These are phyloP conservation scores for barley (Hordeum vulgare) DNA, from an alignment of 176 grass and related monocot genomes.

Conservation along the genomic window DNA sequence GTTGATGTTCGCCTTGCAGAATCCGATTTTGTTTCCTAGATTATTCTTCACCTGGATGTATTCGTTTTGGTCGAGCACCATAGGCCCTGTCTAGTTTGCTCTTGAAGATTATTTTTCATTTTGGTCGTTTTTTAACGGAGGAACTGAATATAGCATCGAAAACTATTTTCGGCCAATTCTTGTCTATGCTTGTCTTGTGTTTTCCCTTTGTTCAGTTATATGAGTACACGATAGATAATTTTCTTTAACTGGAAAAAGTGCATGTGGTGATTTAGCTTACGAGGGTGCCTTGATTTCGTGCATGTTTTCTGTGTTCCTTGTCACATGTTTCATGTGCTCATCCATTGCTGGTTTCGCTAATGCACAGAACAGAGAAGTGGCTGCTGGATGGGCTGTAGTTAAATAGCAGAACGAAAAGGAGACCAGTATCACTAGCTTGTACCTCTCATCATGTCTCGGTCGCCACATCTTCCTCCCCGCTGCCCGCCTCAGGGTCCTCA, in stretches of 20 bases:
- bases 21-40: background rate
- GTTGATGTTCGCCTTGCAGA: background rate
- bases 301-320: slow-evolving; percentile 13
- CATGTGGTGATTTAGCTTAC: slow-evolving; percentile 20
- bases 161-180: background rate
- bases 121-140: background rate
- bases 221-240: slow-evolving; percentile 8
- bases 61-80: background rate
- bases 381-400: slow-evolving; percentile 19
- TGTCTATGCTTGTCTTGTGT: slow-evolving; percentile 16
- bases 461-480: slow-evolving; percentile 79
- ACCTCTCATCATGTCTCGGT: slow-evolving; percentile 60
- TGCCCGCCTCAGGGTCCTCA: slow-evolving; percentile 56
- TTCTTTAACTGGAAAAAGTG: background rate
- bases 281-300: slow-evolving; percentile 8
- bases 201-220: slow-evolving; percentile 8
- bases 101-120: background rate
- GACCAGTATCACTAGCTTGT: background rate
- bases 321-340: slow-evolving; percentile 33
- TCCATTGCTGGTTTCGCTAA: slow-evolving; percentile 15
- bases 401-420: slow-evolving; percentile 11
- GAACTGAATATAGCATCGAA: background rate
- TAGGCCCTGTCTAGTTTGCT: background rate
- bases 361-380: slow-evolving; percentile 28
- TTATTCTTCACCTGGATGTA: background rate